Base-by-base conservation (phyloP, 495 filamentous ascomycete genomes). In the Aspergillus egyptiacus region DNA sequence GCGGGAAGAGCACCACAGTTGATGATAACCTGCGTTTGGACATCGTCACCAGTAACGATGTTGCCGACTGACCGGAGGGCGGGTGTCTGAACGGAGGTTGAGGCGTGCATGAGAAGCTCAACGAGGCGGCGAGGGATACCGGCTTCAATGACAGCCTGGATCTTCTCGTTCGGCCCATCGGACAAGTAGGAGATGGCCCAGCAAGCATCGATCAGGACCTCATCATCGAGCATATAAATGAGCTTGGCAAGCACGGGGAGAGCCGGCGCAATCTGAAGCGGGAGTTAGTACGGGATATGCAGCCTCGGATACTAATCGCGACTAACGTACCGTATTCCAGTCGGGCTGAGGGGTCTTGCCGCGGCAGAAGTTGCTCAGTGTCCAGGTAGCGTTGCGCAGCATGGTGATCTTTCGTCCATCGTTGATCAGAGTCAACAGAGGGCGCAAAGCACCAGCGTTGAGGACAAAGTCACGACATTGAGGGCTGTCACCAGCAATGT, bases 181-280 rank as follows among this genome's bases (percentile, higher is more conserved):
- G 94, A 97, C 32, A 99, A 79, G 59, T 99, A 99, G 4, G 94
- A 97, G 65, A 99, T 96, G 43, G 94, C 94, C 94, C 94, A 99
- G 80, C 94, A 99, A 37, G 94, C 93, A 68, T 99, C 94, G 57
- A 99, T 99, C 53, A 99, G 73, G 38, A 99, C 94, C 66, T 99
- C 94, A 52, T 99, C 94, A 59, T 99, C 94, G 13, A 99, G 78
- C 45, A 94, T 97, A 69, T 97, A 99, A 35, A 97, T 91, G 25
- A 99, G 80, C 77, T 97, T 97, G 52, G 93, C 80, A 48, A 99
- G 84, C 34, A 99, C 89, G 3, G 93, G 91, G n/a, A 99, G 82
- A 30, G 94, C 94, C 34, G 94, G 94, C 23, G 87, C 76, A 58
- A 99, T 99, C 91, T 96, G 50, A 7, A 31, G 32, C 25, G 30